Percentiles rank a stretch among this genome's conserved stretches.
Conservation (phyloP, 2,329 filamentous ascomycete genomes). For the Sclerotinia trifoliorum region DNA sequence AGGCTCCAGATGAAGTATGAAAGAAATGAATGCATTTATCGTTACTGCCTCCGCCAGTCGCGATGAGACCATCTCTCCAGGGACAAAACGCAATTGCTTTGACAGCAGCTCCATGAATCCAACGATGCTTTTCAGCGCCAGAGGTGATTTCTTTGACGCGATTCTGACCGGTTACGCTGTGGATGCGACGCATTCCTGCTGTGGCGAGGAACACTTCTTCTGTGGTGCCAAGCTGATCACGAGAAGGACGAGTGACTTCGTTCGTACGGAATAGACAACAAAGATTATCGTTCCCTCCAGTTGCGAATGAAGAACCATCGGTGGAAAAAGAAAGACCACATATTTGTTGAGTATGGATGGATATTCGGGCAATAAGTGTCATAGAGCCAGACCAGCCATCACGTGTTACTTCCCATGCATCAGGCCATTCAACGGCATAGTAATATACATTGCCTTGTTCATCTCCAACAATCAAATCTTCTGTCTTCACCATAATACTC, state of each 20-base stretch:
- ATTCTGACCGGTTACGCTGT: constrained; percentile 39
- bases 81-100: constrained; percentile 97
- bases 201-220: constrained; percentile 31
- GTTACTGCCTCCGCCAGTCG: constrained; percentile 89
- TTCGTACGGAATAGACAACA: constrained; percentile 73
- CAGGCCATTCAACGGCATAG: constrained; percentile 85
- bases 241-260: constrained; percentile 27
- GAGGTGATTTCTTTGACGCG: constrained; percentile 49
- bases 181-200: constrained; percentile 38
- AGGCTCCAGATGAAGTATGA: constrained; percentile 78
- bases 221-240: constrained; percentile 20
- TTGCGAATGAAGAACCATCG: constrained; percentile 74
- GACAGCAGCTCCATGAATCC: constrained; percentile 80
- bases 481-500: constrained; percentile 59
- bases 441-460: constrained; percentile 81
- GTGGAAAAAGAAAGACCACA: constrained; percentile 89
- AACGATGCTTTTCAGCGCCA: constrained; percentile 66
- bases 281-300: constrained; percentile 88
- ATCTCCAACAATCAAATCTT: constrained; percentile 85
- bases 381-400: constrained; percentile 76
- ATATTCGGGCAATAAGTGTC: constrained; percentile 73
- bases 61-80: constrained; percentile 83
- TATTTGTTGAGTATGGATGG: constrained; percentile 81
- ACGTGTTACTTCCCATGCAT: constrained; percentile 58
- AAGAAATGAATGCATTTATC: constrained; percentile 97